Percentiles rank a stretch among this genome's conserved stretches.
These are phyloP conservation scores for Biscutella auriculata DNA, from an alignment of 441 rosid genomes.

Conservation along the genomic window DNA sequence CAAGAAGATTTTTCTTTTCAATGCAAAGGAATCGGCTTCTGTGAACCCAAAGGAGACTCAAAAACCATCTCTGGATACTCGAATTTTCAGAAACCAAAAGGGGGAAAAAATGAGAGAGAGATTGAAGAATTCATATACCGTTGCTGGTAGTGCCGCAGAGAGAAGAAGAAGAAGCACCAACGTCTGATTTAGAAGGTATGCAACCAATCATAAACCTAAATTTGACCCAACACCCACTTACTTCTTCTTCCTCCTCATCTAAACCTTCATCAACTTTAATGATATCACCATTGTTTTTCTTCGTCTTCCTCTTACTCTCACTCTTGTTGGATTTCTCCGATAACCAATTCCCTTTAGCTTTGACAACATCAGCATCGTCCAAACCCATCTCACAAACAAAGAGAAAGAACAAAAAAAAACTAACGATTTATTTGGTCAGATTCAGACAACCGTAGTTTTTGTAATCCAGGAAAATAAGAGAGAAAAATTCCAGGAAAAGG, in stretches of 20 bases:
- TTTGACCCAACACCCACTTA: slow-evolving; percentile 72
- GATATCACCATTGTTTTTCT: no score
- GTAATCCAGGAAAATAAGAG: background rate
- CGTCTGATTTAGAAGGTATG: slow-evolving; percentile 86
- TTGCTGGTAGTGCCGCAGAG: slow-evolving; percentile 47
- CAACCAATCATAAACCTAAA: slow-evolving; percentile 65
- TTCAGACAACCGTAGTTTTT: background rate
- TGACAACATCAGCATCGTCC: background rate
- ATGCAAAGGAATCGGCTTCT: no score
- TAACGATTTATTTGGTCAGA: background rate
- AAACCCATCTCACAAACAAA: slow-evolving; percentile 19
- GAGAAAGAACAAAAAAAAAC: background rate
- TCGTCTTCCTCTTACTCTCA: slow-evolving; percentile 28
- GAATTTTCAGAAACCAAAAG: no score
- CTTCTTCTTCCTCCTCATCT: slow-evolving; percentile 35
- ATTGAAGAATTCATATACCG: slow-evolving; percentile 32
- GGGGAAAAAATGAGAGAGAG: no score
- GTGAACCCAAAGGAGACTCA: no score
- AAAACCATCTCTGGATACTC: no score
- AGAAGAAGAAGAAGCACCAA: slow-evolving; percentile 77
- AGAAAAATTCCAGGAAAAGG: background rate
- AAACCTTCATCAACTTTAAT: no score
- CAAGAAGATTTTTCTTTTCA: no score
- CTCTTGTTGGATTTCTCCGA: slow-evolving; percentile 12
- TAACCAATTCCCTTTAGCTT: slow-evolving; percentile 2